Base-by-base conservation (phyloP, 2,329 filamentous ascomycete species). In the Penicillium polonicum region DNA sequence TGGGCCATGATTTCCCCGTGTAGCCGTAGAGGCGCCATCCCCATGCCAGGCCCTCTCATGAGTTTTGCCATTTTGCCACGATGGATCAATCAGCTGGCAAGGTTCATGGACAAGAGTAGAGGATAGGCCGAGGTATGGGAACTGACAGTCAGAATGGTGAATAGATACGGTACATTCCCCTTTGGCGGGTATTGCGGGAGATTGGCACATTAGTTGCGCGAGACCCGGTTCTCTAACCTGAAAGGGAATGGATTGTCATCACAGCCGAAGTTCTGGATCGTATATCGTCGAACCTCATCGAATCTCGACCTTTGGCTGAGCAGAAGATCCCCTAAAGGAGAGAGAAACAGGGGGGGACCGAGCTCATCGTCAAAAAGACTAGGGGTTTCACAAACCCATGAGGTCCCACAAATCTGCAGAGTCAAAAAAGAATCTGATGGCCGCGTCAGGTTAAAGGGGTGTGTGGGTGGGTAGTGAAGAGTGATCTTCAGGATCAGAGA, bases 1-100 rank as follows among this genome's bases (percentile, higher is more conserved):
- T 38, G 23, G 48, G 48, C 29, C 23, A 48, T 50, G 56, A 49
- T 42, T 31, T 54, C 43, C 48, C 53, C 58, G 54, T 60, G 62
- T 58, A 54, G 59, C 48, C 55, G 48, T 42, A 43, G 25, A 52
- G 43, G 53, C 41, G 48, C 42, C 29, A 49, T 46, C 13, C 55
- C 56, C 49, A 55, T 52, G 59, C 50, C 53, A 53, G 36, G 39
- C 55, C 50, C 33, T 52, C 33, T 52, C 50, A 23, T 31, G n/a
- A 12, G 41, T 27, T 52, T 52, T 53, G 35, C 23, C 44, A 36
- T 46, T 48, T 63, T 43, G 62, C 62, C 64, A 63, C 61, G 45
- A 60, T 53, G 12, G 29, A 44, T 58, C 65, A 65, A 61, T 62
- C 61, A 62, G 62, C 61, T 60, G 55, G 48, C 27, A 41, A 48